Base-by-base conservation (phyloP, 2,329 filamentous ascomycete genomes). In the Cladosporium sp. region DNA sequence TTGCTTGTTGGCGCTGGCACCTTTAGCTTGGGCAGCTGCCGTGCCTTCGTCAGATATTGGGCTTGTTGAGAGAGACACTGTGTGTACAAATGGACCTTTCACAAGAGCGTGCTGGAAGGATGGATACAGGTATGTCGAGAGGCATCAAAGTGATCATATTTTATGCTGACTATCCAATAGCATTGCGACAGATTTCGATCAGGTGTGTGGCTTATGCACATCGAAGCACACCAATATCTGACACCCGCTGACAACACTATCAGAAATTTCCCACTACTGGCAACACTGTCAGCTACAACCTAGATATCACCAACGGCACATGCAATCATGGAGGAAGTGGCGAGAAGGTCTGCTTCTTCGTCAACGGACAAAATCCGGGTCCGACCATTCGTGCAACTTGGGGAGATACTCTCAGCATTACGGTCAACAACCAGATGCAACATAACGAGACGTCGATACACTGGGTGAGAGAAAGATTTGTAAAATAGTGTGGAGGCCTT, bases 351-450 rank as follows among this genome's bases (percentile, higher is more conserved):
- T 74, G 72, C 32, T 68, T 80, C 66, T 80, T 91, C 26, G 79
- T 90, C 72, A 89, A 90, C 71, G 86, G 85, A 5, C 83, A 86
- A 46, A 16, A 80, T 87, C 86, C 68, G 86, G 90, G 88, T 0
- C 89, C 89, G 2, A 80, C 82, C 16, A 86, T 92, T 62, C 82
- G 84, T 67, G 88, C 77, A 68, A 72, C 77, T 71, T 66, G 81
- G 80, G 80, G 76, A 32, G 77, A 81, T 63, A 77, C 66, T 43
- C 77, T 88, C 5, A 73, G 76, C n/a, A 75, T 87, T 14, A 84
- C 84, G 60, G 81, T 89, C 21, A 84, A 77, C 46, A 89, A 88
- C 72, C 69, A 77, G 43, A 49, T 81, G 74, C 76, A 76, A 10
- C 72, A 79, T 67, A 88, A 89, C 67, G 85, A 86, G 32, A 88